phyloP scores from a whole-genome alignment of 768 basidiomycete genomes.

The Tephrocybe sp. region DNA sequence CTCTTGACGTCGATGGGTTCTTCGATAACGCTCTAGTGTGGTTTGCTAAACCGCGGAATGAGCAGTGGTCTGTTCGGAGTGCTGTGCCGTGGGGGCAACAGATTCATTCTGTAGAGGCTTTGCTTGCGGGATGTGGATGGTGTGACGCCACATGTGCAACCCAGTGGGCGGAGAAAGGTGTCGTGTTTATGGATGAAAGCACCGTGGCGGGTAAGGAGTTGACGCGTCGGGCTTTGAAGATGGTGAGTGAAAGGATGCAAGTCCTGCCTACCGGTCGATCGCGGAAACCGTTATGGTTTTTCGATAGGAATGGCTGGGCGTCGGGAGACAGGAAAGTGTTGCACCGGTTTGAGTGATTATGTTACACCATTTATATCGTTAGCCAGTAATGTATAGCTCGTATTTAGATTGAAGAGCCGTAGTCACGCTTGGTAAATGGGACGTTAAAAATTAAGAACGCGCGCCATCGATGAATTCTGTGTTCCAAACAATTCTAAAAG shows the following conservation, averaged over 20 bases:
- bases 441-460: too few species aligned
- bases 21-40: constrained; percentile 26
- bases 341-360: neutral
- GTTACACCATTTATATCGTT: too few species aligned
- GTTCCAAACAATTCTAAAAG: too few species aligned
- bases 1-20: too few species aligned
- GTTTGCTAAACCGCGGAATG: constrained; percentile 26
- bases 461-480: too few species aligned
- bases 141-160: constrained; percentile 1
- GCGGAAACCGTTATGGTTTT: constrained; percentile 19
- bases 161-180: constrained; percentile 26
- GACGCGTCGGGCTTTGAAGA: constrained; percentile 11
- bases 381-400: too few species aligned
- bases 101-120: constrained; percentile 43
- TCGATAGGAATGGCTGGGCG: constrained; percentile 13
- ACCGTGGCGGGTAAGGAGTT: constrained; percentile 14
- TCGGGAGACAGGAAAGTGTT: neutral
- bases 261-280: neutral
- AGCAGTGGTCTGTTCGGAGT: constrained; percentile 27
- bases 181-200: constrained; percentile 37
- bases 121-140: constrained; percentile 52
- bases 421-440: too few species aligned
- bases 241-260: constrained; percentile 7
- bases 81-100: constrained; percentile 31
- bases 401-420: too few species aligned